Conservation (phyloP, 129 eudicot species). For the Rutidosis leptorrhynchoides region DNA sequence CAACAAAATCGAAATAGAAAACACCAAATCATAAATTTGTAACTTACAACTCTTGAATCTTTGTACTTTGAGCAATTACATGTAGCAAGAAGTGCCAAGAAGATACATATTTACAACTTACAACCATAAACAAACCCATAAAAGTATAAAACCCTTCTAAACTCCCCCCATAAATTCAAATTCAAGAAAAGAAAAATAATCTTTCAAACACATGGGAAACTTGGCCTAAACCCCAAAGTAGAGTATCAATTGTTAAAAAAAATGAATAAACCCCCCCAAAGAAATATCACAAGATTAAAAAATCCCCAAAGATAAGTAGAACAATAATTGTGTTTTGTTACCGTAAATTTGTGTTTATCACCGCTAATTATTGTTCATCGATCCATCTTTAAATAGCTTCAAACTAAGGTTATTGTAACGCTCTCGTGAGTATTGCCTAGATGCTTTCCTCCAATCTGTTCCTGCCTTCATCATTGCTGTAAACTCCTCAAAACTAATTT, state of each 20-base stretch:
- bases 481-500: conserved; percentile 79
- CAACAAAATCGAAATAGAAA: no score
- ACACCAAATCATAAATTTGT: neutral
- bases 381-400: conserved; percentile 71
- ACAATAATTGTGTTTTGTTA: conserved; percentile 14
- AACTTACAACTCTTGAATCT: neutral
- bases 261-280: conserved; percentile 28
- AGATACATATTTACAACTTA: conserved; percentile 39
- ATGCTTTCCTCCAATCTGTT: conserved; percentile 94
- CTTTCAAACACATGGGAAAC: conserved; percentile 22
- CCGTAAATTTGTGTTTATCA: conserved; percentile 15
- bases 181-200: conserved; percentile 16
- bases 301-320: conserved; percentile 11
- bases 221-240: conserved; percentile 5
- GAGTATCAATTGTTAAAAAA: conserved; percentile 19
- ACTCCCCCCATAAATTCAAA: conserved; percentile 14
- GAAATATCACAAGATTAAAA: conserved; percentile 13
- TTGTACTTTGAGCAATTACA: conserved; percentile 5
- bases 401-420: conserved; percentile 76
- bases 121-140: conserved; percentile 30
- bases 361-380: conserved; percentile 29
- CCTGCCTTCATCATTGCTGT: conserved; percentile 89
- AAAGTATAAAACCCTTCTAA: conserved; percentile 9
- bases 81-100: conserved; percentile 20
- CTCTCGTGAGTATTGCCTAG: conserved; percentile 81